Percentiles rank a stretch among this genome's conserved stretches.
phyloP scores from a whole-genome alignment of 805 yeast genomes.

The Priceomyces haplophilus region DNA sequence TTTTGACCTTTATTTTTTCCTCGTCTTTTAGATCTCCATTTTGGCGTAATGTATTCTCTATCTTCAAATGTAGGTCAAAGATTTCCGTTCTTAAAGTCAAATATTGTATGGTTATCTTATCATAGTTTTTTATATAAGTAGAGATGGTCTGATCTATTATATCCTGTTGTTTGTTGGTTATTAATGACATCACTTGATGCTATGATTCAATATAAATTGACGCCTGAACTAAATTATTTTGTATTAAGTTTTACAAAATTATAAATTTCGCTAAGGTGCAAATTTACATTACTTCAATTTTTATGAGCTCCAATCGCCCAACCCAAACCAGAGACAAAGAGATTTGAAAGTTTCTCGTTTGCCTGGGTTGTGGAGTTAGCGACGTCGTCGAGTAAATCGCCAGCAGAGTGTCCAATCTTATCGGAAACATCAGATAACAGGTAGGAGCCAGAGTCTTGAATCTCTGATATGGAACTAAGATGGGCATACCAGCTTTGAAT shows the following conservation, averaged over 20 bases:
- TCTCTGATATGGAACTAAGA: background rate
- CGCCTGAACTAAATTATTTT: background rate
- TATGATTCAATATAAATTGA: background rate
- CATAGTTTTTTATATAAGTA: constrained; percentile 30
- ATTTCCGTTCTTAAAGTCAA: constrained; percentile 33
- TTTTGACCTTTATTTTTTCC: constrained; percentile 14
- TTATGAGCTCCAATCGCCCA: constrained; percentile 61
- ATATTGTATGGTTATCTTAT: constrained; percentile 31
- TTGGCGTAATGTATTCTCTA: constrained; percentile 7
- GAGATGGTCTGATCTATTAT: constrained; percentile 30
- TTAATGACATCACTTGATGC: constrained; percentile 23
- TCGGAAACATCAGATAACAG: constrained; percentile 1
- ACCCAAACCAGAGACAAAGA: constrained; percentile 55
- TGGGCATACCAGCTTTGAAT: constrained; percentile 19
- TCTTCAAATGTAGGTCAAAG: constrained; percentile 12
- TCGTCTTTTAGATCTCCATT: constrained; percentile 6
- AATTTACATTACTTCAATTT: background rate
- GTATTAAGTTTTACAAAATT: too few species aligned
- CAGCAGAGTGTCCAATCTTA: constrained; percentile 19
- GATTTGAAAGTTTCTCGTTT: constrained; percentile 46
- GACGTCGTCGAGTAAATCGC: constrained; percentile 30
- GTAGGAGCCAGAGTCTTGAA: background rate
- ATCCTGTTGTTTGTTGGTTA: constrained; percentile 29
- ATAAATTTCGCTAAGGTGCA: background rate
- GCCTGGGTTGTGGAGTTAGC: constrained; percentile 32